Base-by-base conservation (phyloP, 108 stramenopile genomes). In the Conticribra weissflogii region DNA sequence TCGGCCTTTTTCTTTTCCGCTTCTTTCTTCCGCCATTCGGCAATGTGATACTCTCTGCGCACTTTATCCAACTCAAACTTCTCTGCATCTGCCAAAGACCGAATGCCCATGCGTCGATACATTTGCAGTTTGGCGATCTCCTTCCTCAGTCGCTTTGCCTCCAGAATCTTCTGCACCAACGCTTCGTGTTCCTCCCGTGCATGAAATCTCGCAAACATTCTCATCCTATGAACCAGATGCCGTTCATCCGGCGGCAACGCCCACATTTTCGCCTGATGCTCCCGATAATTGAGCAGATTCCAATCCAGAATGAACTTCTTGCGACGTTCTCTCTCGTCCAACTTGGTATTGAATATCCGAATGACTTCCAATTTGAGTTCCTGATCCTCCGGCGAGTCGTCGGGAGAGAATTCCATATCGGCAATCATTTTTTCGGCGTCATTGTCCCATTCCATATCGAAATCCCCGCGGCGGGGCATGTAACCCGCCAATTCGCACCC, bases 391-490 rank as follows among this genome's bases (percentile, higher is more conserved):
- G 81, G 75, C 24, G 85, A 70, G 52, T 98, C 97, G 34, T 88
- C 86, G 0, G 74, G 65, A 8, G 73, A 65, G 60, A 98, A 97
- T 67, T 96, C 96, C 94, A 98, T 96, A 54, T 97, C 96, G 18
- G 93, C 93, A 31, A 98, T 58, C 9, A 90, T 64, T 48, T 83
- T 41, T 76, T 98, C 98, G 14, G 97, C 98, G 48, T 96, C 96
- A 65, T 98, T 96, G 28, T 97, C 96, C 78, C 90, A 93, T 87
- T 98, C 98, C 63, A 92, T 81, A 59, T 98, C 98, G 74, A 97
- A 96, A 55, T 98, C 98, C 17, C 92, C 94, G 34, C 98, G 93
- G 27, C 95, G 88, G 27, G 95, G 95, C 95, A 96, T 96, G 75
- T 87, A 96, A 25, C 95, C 95, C 3, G 88, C 81, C 16, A 96